phyloP scores from a whole-genome alignment of 2,329 filamentous ascomycete species.

The Pseudonectria buxi region DNA sequence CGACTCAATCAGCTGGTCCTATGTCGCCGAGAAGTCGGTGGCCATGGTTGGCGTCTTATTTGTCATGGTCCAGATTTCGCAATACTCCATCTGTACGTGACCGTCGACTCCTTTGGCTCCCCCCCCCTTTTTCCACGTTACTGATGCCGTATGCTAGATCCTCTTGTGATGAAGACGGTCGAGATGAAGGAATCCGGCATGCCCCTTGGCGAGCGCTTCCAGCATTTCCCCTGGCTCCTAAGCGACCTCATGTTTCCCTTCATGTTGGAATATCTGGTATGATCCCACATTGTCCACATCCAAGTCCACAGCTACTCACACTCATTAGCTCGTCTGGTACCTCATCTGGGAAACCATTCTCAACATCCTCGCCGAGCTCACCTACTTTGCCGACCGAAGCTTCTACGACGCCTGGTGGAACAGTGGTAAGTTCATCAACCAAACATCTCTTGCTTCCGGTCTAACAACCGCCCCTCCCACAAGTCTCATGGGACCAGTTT shows the following conservation, averaged over 20 bases:
- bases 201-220: constrained; percentile 53
- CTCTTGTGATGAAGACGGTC: constrained; percentile 61
- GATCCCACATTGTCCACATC: constrained; percentile 2
- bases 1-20: constrained; percentile 64
- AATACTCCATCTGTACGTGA: constrained; percentile 59
- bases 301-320: constrained; percentile 1
- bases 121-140: too few relatives aligned
- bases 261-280: constrained; percentile 65
- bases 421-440: constrained; percentile 40
- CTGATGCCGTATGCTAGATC: constrained; percentile 36
- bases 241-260: constrained; percentile 71
- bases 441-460: too few relatives aligned
- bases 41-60: constrained; percentile 68
- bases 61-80: constrained; percentile 72
- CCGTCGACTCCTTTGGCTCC: too few relatives aligned
- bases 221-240: constrained; percentile 68
- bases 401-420: constrained; percentile 66
- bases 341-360: constrained; percentile 73
- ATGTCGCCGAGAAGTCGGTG: constrained; percentile 64
- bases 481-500: constrained; percentile 68
- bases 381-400: constrained; percentile 67
- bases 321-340: constrained; percentile 59
- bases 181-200: constrained; percentile 61
- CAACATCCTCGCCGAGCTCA: constrained; percentile 71
- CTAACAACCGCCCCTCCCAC: too few relatives aligned